phyloP scores from a whole-genome alignment of 108 stramenopile genomes.

The Aurantiochytrium sp. region DNA sequence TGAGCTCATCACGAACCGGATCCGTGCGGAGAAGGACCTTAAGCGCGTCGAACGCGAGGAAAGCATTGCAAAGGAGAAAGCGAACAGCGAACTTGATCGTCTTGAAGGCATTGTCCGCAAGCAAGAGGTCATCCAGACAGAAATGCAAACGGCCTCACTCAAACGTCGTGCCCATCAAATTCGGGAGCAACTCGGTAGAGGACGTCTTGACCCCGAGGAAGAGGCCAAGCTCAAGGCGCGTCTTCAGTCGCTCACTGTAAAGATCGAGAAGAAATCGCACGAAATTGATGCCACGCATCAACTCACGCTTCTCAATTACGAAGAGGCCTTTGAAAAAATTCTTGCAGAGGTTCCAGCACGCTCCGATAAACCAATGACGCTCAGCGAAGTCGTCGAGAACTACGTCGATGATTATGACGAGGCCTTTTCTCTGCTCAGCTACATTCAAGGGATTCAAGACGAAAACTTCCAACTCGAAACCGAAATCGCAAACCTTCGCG shows the following conservation, averaged over 20 bases:
- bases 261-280: conserved; percentile 15
- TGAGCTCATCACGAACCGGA: neutral
- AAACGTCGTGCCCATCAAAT: neutral
- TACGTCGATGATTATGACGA: neutral
- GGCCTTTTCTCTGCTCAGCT: neutral
- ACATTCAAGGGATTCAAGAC: neutral
- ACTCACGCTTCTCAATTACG: neutral
- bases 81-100: neutral
- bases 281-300: neutral
- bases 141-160: neutral
- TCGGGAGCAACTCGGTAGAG: neutral
- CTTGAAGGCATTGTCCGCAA: neutral
- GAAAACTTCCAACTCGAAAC: neutral
- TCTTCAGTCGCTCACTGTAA: neutral
- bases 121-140: neutral
- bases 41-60: neutral
- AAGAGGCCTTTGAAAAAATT: neutral
- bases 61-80: neutral
- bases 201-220: neutral
- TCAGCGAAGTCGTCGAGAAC: neutral
- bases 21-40: neutral
- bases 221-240: neutral
- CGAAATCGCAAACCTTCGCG: neutral
- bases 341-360: neutral
- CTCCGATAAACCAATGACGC: neutral